Percentiles rank a stretch among this genome's conserved stretches.
Conservation (phyloP, 2,329 filamentous ascomycete species). For the Aspergillus aculeatus region DNA sequence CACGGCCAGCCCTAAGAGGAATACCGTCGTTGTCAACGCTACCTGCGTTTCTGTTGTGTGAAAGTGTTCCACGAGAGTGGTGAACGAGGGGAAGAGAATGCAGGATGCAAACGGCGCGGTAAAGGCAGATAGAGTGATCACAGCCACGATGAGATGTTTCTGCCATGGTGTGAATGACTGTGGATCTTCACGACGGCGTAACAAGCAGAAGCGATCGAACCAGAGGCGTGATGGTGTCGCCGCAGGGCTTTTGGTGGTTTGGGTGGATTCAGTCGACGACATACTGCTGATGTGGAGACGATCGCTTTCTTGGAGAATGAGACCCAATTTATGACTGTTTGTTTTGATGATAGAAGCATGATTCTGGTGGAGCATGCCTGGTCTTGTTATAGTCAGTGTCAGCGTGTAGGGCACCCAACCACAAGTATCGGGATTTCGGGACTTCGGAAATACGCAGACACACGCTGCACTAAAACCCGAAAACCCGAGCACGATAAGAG, state of each 20-base stretch:
- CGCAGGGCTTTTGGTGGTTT: not conserved
- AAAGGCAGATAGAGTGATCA: not conserved
- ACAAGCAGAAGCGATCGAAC: too few relatives aligned
- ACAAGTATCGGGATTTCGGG: too few relatives aligned
- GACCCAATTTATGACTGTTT: too few relatives aligned
- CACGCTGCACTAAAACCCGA: too few relatives aligned
- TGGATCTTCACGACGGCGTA: not conserved
- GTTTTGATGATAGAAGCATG: too few relatives aligned
- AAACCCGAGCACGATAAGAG: too few relatives aligned
- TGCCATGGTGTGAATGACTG: not conserved
- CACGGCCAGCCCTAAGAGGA: not conserved
- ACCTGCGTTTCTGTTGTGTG: not conserved
- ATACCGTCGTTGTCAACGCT: not conserved
- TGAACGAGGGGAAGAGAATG: slow-evolving; percentile 2
- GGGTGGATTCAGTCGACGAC: not conserved
- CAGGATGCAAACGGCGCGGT: not conserved
- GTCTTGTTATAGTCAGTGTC: too few relatives aligned
- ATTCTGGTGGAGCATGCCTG: too few relatives aligned
- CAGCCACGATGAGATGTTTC: not conserved
- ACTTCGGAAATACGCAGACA: too few relatives aligned
- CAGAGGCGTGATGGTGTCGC: not conserved
- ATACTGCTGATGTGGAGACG: not conserved
- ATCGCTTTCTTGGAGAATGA: too few relatives aligned
- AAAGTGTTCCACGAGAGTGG: not conserved
- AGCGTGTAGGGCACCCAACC: too few relatives aligned